These are phyloP conservation scores for Dicorynia guianensis DNA, from an alignment of 306 rosid species.

Conservation along the genomic window DNA sequence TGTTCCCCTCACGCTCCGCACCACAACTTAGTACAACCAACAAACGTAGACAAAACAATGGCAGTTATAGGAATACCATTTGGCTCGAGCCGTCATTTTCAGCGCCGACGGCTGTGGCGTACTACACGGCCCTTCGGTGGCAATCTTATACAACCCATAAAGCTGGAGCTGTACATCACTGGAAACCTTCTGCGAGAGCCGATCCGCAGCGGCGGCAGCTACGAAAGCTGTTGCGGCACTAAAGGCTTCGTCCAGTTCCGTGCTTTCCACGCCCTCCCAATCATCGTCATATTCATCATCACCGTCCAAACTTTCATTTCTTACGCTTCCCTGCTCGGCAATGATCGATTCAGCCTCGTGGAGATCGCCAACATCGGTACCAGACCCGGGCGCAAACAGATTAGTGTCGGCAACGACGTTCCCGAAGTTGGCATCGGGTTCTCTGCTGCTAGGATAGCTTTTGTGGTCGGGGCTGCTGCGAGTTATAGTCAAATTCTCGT, in stretches of 20 bases:
- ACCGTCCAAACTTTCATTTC: slow-evolving; percentile 64
- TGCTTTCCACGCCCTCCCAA: slow-evolving; percentile 98
- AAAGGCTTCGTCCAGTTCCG: slow-evolving; percentile 86
- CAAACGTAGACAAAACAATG: background rate
- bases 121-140: slow-evolving; percentile 97
- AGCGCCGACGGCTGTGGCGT: slow-evolving; percentile 88
- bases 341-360: slow-evolving; percentile 72
- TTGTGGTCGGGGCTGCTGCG: slow-evolving; percentile 41
- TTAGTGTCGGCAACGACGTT: background rate
- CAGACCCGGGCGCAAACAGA: background rate
- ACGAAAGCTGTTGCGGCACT: slow-evolving; percentile 94
- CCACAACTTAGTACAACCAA: background rate
- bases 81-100: slow-evolving; percentile 95
- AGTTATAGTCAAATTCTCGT: slow-evolving; percentile 71
- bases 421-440: background rate
- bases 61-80: slow-evolving; percentile 67
- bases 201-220: slow-evolving; percentile 90
- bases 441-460: background rate
- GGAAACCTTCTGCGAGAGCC: slow-evolving; percentile 80
- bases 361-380: slow-evolving; percentile 29
- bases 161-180: slow-evolving; percentile 80
- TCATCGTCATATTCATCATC: slow-evolving; percentile 72
- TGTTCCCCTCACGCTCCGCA: background rate
- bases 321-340: slow-evolving; percentile 92
- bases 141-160: slow-evolving; percentile 93